Base-by-base conservation (phyloP, 441 rosid species). In the Biscutella laevigata region DNA sequence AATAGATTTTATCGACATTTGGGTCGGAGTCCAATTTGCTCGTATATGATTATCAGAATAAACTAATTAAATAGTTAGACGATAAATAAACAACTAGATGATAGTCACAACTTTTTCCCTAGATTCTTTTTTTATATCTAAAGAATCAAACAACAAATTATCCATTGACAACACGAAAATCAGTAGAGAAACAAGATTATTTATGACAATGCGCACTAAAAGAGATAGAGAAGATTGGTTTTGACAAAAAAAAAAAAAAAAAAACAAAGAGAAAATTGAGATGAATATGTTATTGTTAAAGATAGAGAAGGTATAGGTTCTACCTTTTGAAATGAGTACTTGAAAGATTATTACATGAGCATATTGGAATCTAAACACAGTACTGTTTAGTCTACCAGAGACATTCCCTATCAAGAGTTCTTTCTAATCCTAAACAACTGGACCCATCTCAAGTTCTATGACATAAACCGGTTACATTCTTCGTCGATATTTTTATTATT, bases 241-340 rank as follows among this genome's bases (percentile, higher is more conserved):
- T 17, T 17, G 20, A 17, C 20, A 17, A 17, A 17, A 17, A 3
- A 17, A 17, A 17, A 17, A 17, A 17, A 3, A 17, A 17, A 45
- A 20, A 25, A 25, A 25, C 6, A 25, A 4, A 25, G 27, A 25
- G 2, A 25, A 25, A 22, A 22, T 22, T 51, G 44, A 51, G 21
- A 32, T 37, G 37, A 17, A 17, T 17, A 17, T 17, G 20, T 17
- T 59, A 66, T 61, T 44, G 38, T 66, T 45, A 59, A 30, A 59
- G 50, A 66, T 59, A 66, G 7, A 25, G 66, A 66, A 38, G 56
- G 66, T 45, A 45, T 66, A 38, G 8, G 59, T 66, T 59, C 71
- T 15, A 53, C 12, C 65, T 59, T 66, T 66, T 16, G 3, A 4
- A 57, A 59, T 59, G 56, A 59, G 65, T 44, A 66, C 61, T 38